Conservation (phyloP, 345 rosid species). For the Euclidium syriacum region DNA sequence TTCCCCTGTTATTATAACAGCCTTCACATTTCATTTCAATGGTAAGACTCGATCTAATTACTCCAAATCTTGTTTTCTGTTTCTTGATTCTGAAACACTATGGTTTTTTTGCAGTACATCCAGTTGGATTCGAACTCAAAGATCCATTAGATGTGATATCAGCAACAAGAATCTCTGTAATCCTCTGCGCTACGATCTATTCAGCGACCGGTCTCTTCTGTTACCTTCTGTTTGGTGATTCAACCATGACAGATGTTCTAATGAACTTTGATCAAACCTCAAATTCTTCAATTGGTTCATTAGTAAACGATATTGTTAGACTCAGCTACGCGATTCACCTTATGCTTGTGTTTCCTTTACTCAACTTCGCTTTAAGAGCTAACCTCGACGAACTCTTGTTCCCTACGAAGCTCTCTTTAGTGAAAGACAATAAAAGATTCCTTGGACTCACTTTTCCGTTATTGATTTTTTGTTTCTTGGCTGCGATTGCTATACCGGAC, state of each 20-base stretch:
- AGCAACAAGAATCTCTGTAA: constrained; percentile 56
- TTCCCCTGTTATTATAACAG: constrained; percentile 84
- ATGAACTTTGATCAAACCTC: constrained; percentile 67
- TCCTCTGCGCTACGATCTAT: constrained; percentile 58
- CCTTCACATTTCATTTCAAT: constrained; percentile 91
- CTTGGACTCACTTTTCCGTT: constrained; percentile 40
- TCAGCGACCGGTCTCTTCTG: constrained; percentile 63
- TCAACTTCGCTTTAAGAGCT: constrained; percentile 72
- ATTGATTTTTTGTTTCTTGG: constrained; percentile 42
- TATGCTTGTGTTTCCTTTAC: constrained; percentile 73
- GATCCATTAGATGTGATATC: constrained; percentile 55
- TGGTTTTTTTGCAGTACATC: constrained; percentile 58
- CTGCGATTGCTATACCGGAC: constrained; percentile 65
- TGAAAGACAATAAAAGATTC: constrained; percentile 52
- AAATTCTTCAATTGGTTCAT: constrained; percentile 39
- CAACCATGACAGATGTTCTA: constrained; percentile 68
- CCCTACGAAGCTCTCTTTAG: constrained; percentile 37
- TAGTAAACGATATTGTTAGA: constrained; percentile 56
- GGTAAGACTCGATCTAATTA: constrained; percentile 33
- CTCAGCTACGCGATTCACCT: constrained; percentile 79
- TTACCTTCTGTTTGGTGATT: constrained; percentile 73
- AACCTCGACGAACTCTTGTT: constrained; percentile 68
- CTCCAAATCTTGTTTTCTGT: not conserved
- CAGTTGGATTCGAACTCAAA: constrained; percentile 62
- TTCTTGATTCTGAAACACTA: not conserved